Base-by-base conservation (phyloP, 345 rosid species). In the Punica granatum region DNA sequence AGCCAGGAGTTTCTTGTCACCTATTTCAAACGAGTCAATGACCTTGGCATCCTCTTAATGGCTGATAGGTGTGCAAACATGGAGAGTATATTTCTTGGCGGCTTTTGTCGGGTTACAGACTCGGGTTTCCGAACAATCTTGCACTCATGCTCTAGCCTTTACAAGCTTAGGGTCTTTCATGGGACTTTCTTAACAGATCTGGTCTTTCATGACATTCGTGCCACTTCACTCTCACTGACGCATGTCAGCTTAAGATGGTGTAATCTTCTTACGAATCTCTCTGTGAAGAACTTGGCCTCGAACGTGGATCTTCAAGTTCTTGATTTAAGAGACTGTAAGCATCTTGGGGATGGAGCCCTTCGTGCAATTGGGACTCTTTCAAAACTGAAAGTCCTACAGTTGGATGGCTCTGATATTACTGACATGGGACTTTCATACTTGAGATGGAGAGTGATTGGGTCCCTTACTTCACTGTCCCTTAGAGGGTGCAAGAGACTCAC, bases 201-300 rank as follows among this genome's bases (percentile, higher is more conserved):
- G 68, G 90, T 93, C 60, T 90, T 93, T 76, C 98, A 88, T 71
- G 98, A 93, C 60, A 78, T 93, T 69, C 70, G 86, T 70, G 94
- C 98, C 33, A 93, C 98, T 54, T 78, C 90, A 16, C 85, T 90
- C 25, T 83, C 84, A 14, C 65, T 93, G 75, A 85, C 86, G 18
- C 96, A 90, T 44, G 96, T 85, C 69, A 82, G 92, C 79, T 72
- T 93, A 80, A 85, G 98, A 79, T 86, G 89, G 89, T 93, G 97
- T 64, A 75, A 81, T 80, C 94, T 93, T 66, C 81, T 93, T 9
- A 90, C 90, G 11, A 88, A 87, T 72, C 77, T 80, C 35, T 93
- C 96, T 0, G 73, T 93, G 25, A 75, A 70, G 69, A 93, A 84
- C 48, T 79, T 93, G 75, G 84, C 75, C 1, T 78, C 74, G 15